Evolutionary conservation across 23 red algal genomes (phyloP), one percentile per base, ranked within the genome.

Genomic region (Porphyridium purpureum): DNA sequence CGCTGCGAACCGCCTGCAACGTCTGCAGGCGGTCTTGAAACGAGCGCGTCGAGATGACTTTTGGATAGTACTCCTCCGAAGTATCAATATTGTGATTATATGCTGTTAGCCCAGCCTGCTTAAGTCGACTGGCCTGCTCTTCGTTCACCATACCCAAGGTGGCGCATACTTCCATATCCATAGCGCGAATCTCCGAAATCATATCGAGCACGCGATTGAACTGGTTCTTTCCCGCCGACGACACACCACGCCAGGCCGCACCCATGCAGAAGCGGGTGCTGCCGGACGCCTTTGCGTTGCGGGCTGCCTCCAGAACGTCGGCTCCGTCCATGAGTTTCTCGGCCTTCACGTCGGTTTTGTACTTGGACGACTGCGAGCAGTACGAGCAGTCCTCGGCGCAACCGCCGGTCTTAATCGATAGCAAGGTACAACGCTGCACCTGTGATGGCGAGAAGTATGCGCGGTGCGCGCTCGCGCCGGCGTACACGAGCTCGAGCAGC

Each of bases 31-130:
- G 70, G 47, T 98, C 90, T 31, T 86, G 79, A 46, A 76, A 98
- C 1, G 50, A 52, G 26, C 90, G 66, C 15, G 90, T 70, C 4
- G 90, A 72, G 27, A 98, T 80, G 34, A 98, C 67, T 14, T 66
- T 49, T 2, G 65, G 48, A 57, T 98, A 98, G 48, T 34, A 98
- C 21, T 86, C 90, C 4, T 60, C 31, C 26, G 69, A 78, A 24
- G 90, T 98, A 31, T 98, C 90, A 1, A 98, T 50, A 57, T 98
- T 98, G 57, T 98, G 90, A 46, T 98, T 98, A 62, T 98, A 98
- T 1, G 90, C 90, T 5, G 90, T 98, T 15, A 98, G 51, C 15
- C 90, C 90, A 1, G 90, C 90, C 44, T 76, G 74, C 46, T 86
- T 98, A 23, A 98, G 42, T n/a, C 33, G 36, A 0, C 35, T 17